Percentiles rank a stretch among this genome's conserved stretches.
These are phyloP conservation scores for Nicotiana attenuata DNA, from an alignment of 257 asterid species.

Conservation along the genomic window DNA sequence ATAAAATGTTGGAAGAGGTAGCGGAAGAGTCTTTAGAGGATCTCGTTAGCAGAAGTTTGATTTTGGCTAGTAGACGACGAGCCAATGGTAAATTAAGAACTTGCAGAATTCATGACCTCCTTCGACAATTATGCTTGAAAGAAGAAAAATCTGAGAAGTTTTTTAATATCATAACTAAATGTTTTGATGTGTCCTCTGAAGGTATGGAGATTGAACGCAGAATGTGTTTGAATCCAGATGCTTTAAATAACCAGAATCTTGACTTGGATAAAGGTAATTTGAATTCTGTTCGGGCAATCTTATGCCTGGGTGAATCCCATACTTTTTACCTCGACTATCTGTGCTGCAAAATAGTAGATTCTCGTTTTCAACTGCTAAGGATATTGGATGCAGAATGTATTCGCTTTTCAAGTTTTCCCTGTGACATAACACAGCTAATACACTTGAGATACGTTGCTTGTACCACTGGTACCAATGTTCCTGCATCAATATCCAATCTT, in stretches of 20 bases:
- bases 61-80: not conserved
- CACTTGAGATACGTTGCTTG: constrained; percentile 26
- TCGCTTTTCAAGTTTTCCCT: not conserved
- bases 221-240: not conserved
- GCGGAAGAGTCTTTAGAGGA: constrained; percentile 16
- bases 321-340: not conserved
- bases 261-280: not conserved
- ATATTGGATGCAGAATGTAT: not conserved
- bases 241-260: not conserved
- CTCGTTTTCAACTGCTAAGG: constrained; percentile 10
- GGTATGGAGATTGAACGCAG: not conserved
- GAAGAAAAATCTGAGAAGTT: not conserved
- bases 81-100: not conserved
- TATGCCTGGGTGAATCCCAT: not conserved
- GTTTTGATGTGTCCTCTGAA: not conserved
- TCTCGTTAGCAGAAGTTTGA: no score
- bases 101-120: constrained; percentile 8
- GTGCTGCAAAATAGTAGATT: not conserved
- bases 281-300: not conserved
- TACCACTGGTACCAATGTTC: constrained; percentile 10
- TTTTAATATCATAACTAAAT: not conserved
- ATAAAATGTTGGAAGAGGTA: constrained; percentile 9
- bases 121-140: not conserved
- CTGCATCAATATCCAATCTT: constrained; percentile 13
- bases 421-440: not conserved